These are phyloP conservation scores for Sporothrix globosa DNA, from an alignment of 2,329 filamentous ascomycete genomes.

Conservation along the genomic window DNA sequence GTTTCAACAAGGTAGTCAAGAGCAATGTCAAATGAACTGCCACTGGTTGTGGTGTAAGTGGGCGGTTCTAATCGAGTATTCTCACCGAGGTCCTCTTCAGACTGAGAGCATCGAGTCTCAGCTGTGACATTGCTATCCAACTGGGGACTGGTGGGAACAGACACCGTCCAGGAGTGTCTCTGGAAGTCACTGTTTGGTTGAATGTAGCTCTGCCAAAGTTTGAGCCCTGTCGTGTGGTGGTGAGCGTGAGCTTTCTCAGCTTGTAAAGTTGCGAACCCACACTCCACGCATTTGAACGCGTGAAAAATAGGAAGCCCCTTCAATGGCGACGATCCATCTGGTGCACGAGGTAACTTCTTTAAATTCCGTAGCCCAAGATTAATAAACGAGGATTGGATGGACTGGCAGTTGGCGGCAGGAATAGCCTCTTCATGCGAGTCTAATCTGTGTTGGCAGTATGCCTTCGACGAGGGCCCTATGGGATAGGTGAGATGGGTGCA, in stretches of 20 bases:
- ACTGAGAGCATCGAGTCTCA: no score
- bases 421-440: neutral
- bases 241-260: neutral
- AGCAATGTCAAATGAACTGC: no score
- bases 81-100: no score
- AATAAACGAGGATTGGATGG: neutral
- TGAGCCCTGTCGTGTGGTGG: neutral
- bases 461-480: neutral
- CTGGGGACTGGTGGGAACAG: no score
- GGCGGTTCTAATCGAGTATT: no score
- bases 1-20: no score
- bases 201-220: neutral
- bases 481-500: neutral
- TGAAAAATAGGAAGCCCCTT: neutral
- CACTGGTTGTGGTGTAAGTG: no score
- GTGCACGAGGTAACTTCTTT: neutral
- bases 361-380: neutral
- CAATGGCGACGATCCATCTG: neutral
- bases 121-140: no score
- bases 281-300: neutral
- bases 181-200: neutral
- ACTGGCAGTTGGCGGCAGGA: neutral
- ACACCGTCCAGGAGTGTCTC: neutral
- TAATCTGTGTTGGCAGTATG: neutral
- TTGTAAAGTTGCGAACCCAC: neutral